Evolutionary conservation across 1,139 yeast species (phyloP), one percentile per base, ranked within the genome.

Genomic region (Geotrichum bryndzae): DNA sequence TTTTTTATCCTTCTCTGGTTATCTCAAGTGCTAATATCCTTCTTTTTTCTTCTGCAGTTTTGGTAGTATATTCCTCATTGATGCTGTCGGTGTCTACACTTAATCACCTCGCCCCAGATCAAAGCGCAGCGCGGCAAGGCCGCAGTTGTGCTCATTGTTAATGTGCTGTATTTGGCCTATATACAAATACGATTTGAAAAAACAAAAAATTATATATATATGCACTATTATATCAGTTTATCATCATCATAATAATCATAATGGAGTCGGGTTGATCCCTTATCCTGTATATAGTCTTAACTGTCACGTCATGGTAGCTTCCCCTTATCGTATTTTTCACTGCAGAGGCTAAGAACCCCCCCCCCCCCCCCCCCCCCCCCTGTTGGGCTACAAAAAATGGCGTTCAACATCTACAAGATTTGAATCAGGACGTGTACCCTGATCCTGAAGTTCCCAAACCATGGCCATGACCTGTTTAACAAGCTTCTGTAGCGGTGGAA

Each of bases 41-140:
- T 15, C n/a, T 4, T 22, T 63, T 58, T 58, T 62, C n/a, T 48
- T 22, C 15, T 10, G 3, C 53, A 73, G 75, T 4, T 72, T 77
- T 64, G 78, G 77, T 27, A 67, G 73, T 27, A 72, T 77, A 51
- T 75, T 75, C 57, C 65, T 76, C 51, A 70, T 75, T 27, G 72
- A 76, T 61, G 73, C 74, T 35, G 77, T 76, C 27, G 79, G 77
- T 51, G 80, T 77, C 2, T 77, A 77, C 65, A 71, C 76, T 10
- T 74, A 66, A 61, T 25, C 23, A 7, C 6, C 18, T 51, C 25
- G 33, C 31, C 4, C 41, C 41, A 11, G 3, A 35, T 35, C n/a
- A 10, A 3, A 6, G n/a, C n/a, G 41, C 41, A 35, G 41, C 41
- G 41, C 41, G 41, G 41, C 11, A 10, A 35, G 41, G 41, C 41